Evolutionary conservation across 768 basidiomycete species (phyloP), one percentile per base, ranked within the genome.

Genomic region (Boletales sp.): DNA sequence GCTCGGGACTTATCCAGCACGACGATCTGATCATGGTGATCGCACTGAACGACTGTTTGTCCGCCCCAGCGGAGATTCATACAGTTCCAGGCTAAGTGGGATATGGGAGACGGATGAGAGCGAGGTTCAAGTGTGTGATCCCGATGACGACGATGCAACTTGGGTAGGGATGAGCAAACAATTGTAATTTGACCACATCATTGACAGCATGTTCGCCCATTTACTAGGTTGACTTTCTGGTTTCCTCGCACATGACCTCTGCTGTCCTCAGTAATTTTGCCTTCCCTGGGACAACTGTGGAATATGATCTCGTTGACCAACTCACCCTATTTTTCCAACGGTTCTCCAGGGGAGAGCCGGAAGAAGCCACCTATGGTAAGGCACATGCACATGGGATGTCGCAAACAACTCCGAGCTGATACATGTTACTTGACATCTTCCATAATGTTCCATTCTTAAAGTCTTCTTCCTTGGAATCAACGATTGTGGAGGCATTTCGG

Each of bases 381-480:
- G 10, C 6, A n/a, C 8, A 17, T 2, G 19, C 28, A 2, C 38
- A 18, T 14, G 21, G 25, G 6, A 34, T 34, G n/a, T 5, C 28
- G 21, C 21, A 21, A 12, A 2, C 18, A 4, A 13, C 7, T 41
- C 13, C 36, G 18, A 8, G 13, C n/a, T 41, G 19, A 5, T 19
- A 28, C 25, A 6, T 28, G 25, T 3, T 5, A 6, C 25, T 28
- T 28, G 25, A 1, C 25, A 2, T 28, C 6, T 28, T 28, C 7
- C 25, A 28, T 28, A 28, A 28, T 6, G 21, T 25, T 25, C 21
- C 14, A 18, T 44, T 31, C 8, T 2, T 5, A 10, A 13, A 49
- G 54, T 50, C 15, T 49, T 55, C 35, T 55, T 55, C 11, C 54
- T 46, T 14, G 54, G 54, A 7, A 56, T 56, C 41, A 46, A 49